These are phyloP conservation scores for Peronosclerospora sorghi DNA, from an alignment of 352 stramenopile genomes.

Conservation along the genomic window DNA sequence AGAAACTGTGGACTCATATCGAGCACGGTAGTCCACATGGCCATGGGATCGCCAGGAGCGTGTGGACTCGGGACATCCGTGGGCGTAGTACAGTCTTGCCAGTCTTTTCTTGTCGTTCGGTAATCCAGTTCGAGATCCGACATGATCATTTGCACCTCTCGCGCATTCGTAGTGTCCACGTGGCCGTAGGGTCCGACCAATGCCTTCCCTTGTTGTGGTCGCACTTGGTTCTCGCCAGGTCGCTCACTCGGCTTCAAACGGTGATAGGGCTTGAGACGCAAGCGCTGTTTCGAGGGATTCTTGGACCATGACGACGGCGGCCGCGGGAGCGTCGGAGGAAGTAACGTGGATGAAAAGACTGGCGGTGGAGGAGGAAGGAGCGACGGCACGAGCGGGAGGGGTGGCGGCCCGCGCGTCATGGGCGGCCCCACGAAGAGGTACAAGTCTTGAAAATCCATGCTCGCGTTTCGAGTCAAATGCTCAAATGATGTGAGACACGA, in stretches of 20 bases:
- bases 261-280: constrained; percentile 12
- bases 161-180: neutral
- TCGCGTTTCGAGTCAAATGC: constrained; percentile 5
- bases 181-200: neutral
- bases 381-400: constrained; percentile 8
- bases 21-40: constrained; percentile 12
- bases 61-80: neutral
- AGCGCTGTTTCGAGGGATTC: constrained; percentile 6
- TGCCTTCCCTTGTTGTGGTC: constrained; percentile 1
- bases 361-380: constrained; percentile 2
- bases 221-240: constrained; percentile 5
- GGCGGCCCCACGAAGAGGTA: constrained; percentile 21
- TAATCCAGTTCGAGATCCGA: constrained; percentile 16
- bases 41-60: constrained; percentile 4
- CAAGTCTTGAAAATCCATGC: constrained; percentile 20
- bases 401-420: constrained; percentile 18
- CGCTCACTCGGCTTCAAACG: constrained; percentile 11
- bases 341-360: neutral
- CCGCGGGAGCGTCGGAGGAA: constrained; percentile 11
- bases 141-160: constrained; percentile 12
- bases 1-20: constrained; percentile 16
- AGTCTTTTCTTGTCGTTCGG: constrained; percentile 5
- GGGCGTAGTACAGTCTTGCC: neutral
- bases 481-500: constrained; percentile 6
- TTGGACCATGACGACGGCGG: constrained; percentile 7